phyloP scores from a whole-genome alignment of 2,329 filamentous ascomycete species.

The Furcasterigmium furcatum region DNA sequence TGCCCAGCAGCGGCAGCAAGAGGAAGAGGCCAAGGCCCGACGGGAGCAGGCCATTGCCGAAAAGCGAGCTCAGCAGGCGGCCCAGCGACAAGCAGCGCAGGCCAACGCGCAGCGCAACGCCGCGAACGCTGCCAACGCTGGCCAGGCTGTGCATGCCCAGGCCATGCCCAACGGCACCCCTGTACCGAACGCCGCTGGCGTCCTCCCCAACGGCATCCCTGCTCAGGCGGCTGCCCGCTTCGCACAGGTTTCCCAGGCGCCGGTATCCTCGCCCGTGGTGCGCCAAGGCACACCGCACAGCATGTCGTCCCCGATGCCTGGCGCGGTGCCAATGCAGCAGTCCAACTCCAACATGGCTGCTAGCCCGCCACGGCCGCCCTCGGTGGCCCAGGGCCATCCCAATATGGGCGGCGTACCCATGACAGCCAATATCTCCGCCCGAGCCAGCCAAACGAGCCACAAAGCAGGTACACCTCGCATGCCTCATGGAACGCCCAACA shows the following conservation, averaged over 20 bases:
- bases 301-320: slow-evolving; percentile 64
- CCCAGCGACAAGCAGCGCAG: slow-evolving; percentile 14
- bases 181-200: slow-evolving; percentile 14
- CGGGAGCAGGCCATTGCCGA: slow-evolving; percentile 28
- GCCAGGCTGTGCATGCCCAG: slow-evolving; percentile 15
- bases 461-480: slow-evolving; percentile 60
- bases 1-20: slow-evolving; percentile 40
- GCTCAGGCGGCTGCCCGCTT: slow-evolving; percentile 45
- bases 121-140: slow-evolving; percentile 8
- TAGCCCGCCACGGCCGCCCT: slow-evolving; percentile 64
- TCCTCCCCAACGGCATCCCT: slow-evolving; percentile 35
- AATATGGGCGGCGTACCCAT: slow-evolving; percentile 52
- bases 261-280: slow-evolving; percentile 65
- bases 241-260: slow-evolving; percentile 57
- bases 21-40: slow-evolving; percentile 36
- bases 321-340: slow-evolving; percentile 59
- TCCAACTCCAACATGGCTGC: slow-evolving; percentile 66
- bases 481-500: slow-evolving; percentile 58
- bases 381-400: slow-evolving; percentile 57
- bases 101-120: slow-evolving; percentile 11
- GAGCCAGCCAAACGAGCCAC: slow-evolving; percentile 66
- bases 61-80: slow-evolving; percentile 14
- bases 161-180: slow-evolving; percentile 9
- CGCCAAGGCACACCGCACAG: slow-evolving; percentile 63
- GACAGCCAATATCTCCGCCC: slow-evolving; percentile 59